Base-by-base conservation (phyloP, 257 asterid genomes). In the Striga asiatica region DNA sequence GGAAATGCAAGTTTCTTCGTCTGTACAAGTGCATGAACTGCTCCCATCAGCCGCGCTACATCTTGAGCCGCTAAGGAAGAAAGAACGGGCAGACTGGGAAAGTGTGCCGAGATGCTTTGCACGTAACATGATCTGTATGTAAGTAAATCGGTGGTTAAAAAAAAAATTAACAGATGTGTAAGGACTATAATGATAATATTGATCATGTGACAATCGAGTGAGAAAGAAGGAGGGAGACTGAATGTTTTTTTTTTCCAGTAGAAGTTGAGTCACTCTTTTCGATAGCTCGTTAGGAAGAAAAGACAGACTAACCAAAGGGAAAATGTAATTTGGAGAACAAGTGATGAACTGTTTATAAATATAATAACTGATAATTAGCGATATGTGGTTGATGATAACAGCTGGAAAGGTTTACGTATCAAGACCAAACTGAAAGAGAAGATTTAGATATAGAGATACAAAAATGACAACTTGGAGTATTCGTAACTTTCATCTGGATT, bases 11-110 rank as follows among this genome's bases (percentile, higher is more conserved):
- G 78, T 57, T 17, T 87, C 95, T 14, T 91, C 98, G 25, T 87
- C 98, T 0, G 84, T 62, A 75, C 88, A 80, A 50, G 94, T 78
- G 76, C 88, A 81, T 18, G 96, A 76, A 66, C 78, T 46, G 24
- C 20, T 77, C 53, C 91, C 97, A 64, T 91, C 98, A 16, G 75
- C 78, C 4, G 97, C 75, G 45, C 77, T 65, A 53, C 93, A 82
- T 71, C 98, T 68, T 31, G 96, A 55, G 54, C 98, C 96, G 54
- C 78, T 70, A 0, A 87, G 70, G 67, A 87, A 71, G 64, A 84
- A 69, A 19, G 94, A 75, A 68, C 95, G 71, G 20, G 97, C 97
- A 32, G 98, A 74, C 58, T 87, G 95, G 60, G 98, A 91, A 28
- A 91, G 81, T 3, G 91, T 64, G 35, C 97, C 83, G 4, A 91